Base-by-base conservation (phyloP, 306 rosid species). In the Leucaena leucocephala region DNA sequence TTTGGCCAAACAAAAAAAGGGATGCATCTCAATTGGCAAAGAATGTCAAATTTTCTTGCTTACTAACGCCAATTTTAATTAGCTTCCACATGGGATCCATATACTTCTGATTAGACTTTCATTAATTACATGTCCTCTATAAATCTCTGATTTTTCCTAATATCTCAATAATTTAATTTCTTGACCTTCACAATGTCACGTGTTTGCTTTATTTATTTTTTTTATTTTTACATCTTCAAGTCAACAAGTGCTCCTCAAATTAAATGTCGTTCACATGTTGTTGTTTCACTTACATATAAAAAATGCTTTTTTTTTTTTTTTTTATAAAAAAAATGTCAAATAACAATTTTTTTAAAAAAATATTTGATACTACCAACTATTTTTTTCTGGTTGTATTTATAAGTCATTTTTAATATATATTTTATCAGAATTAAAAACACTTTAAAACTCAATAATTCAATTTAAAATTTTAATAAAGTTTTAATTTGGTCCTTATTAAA, bases 41-140 rank as follows among this genome's bases (percentile, higher is more conserved):
- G 13, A 80, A 67, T 40, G 82, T 75, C 87, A 72, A 75, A 44
- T 43, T 48, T 40, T 68, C 35, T 49, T 35, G 45, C 57, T 49
- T 6, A 16, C 12, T 58, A 13, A 68, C 36, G 72, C 38, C 58
- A 81, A 46, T 68, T 58, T 59, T 40, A 46, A 27, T 27, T 27
- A 27, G 27, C 35, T 58, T 74, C 40, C 61, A 66, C 16, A 62
- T 39, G 71, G 27, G 61, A 77, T 36, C 34, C 35, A 58, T 7
- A 7, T 19, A 55, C 33, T 55, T 55, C 12, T 19, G 4, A 55
- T 55, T 4, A 2, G 12, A 55, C 64, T 21, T 36, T 2, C 15
- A 58, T 58, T 58, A 22, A 64, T 38, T 3, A 50, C 72, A 75
- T 36, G 58, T 75, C 46, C 67, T 62, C 7, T 15, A n/a, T 19